A percentile compares a stretch with the other conserved stretches of the same genome.
Evolutionary conservation across 2,329 filamentous ascomycete genomes (phyloP).

Genomic region (Ascomycota sp.): DNA sequence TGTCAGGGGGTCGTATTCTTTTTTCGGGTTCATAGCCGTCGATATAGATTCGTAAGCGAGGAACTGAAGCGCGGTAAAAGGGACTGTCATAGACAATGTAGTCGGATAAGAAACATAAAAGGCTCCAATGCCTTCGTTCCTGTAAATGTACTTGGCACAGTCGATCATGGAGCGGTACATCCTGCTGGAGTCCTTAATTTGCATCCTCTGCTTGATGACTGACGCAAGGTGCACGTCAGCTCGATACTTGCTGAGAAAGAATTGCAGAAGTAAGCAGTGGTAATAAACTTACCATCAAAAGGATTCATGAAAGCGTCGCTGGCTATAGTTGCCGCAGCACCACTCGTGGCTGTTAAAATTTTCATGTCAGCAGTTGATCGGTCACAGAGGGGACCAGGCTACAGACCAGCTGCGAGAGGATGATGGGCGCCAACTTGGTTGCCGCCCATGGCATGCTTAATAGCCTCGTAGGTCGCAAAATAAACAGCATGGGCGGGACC

Average conservation of each 20-base stretch:
- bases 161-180: constrained; percentile 71
- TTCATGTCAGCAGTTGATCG: background rate
- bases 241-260: background rate
- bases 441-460: constrained; percentile 89
- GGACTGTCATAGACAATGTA: constrained; percentile 94
- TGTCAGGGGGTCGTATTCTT: constrained; percentile 76
- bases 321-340: constrained; percentile 85
- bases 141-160: constrained; percentile 77
- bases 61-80: constrained; percentile 92
- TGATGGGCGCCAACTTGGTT: constrained; percentile 79
- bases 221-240: constrained; percentile 2
- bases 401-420: constrained; percentile 72
- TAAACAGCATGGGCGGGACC: constrained; percentile 95
- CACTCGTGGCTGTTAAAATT: constrained; percentile 55
- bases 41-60: constrained; percentile 95
- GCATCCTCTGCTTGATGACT: constrained; percentile 99
- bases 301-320: constrained; percentile 99
- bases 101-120: constrained; percentile 99
- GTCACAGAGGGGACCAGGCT: background rate
- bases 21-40: constrained; percentile 73
- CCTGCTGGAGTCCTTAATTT: constrained; percentile 78
- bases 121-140: constrained; percentile 66
- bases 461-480: constrained; percentile 92
- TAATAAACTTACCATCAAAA: constrained; percentile 77
- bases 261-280: no score